Base-by-base conservation (phyloP, 1,139 yeast species). In the Candida tetrigidarum region DNA sequence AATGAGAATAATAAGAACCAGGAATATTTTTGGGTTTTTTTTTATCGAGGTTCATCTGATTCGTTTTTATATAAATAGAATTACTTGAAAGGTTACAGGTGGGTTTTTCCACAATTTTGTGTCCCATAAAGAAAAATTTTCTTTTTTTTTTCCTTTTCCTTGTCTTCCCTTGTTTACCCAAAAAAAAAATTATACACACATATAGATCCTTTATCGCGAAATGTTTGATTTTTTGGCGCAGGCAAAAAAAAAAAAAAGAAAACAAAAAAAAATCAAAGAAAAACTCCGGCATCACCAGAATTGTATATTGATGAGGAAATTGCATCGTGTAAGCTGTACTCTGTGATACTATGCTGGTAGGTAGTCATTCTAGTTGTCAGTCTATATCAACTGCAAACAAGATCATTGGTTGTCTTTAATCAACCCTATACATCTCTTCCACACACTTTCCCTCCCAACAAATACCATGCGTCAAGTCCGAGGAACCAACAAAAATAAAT, bases 361-460 rank as follows among this genome's bases (percentile, higher is more conserved):
- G 2, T 25, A 5, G 3, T 25, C 28, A 10, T 25, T 12, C 16
- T 28, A 12, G 9, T 16, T 28, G 6, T 28, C 12, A 28, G 30
- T 28, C 3, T 11, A 25, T 6, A 11, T 4, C 28, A 10, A 25
- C 12, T 25, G 14, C 12, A 25, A 25, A 5, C 28, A 5, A 7
- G 12, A 2, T 25, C 10, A 12, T 25, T 9, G 28, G n/a, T 25
- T 7, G 6, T 11, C 12, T 25, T 25, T 12, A 25, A 12, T 2
- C 14, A 28, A 28, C 18, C 14, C 9, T 28, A 10, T 28, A 14
- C 32, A 28, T 25, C 30, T 28, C 32, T 28, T n/a, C n/a, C n/a
- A 27, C 14, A 11, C 30, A 27, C 14, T 27, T 12, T 27, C 14
- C 32, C 36, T 32, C 36, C 36, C 36, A 32, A 32, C 36, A 32